Evolutionary conservation across 148 eudicot species (phyloP).

Genomic region (Arbutus unedo): DNA sequence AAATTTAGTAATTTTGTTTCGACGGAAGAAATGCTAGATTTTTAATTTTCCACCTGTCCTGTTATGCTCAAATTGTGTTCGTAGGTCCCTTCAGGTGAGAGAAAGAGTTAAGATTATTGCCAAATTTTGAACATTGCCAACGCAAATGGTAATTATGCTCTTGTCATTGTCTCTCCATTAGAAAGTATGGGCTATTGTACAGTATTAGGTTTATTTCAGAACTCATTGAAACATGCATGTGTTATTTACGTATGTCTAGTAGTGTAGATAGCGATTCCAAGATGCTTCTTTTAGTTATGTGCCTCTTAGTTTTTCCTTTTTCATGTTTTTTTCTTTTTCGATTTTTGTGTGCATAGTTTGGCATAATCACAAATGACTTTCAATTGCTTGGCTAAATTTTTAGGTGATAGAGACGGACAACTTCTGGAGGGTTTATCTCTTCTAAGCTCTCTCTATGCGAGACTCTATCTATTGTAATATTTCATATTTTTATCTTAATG

Average conservation of each 20-base stretch:
- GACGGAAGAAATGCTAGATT: too few species aligned
- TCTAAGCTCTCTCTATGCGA: too few species aligned
- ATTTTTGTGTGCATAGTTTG: not conserved
- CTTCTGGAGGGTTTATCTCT: not conserved
- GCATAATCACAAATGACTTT: not conserved
- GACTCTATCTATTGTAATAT: too few species aligned
- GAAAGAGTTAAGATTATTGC: too few species aligned
- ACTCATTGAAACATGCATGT: not conserved
- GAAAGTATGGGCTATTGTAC: not conserved
- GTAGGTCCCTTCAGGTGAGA: too few species aligned
- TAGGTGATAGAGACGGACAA: not conserved
- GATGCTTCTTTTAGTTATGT: not conserved
- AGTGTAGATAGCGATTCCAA: not conserved
- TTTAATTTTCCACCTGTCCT: too few species aligned
- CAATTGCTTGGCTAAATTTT: not conserved
- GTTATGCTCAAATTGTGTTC: too few species aligned
- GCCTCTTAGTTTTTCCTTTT: not conserved
- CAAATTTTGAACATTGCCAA: too few species aligned
- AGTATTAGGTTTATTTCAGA: not conserved
- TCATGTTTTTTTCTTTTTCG: not conserved
- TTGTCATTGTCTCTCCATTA: not conserved
- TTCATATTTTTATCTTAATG: too few species aligned
- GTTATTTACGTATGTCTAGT: not conserved
- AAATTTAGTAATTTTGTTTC: too few species aligned
- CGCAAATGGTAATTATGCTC: too few species aligned